Percentiles rank a stretch among this genome's conserved stretches.
phyloP scores from a whole-genome alignment of 164 flowering plant genomes.

The Vitis rotundifolia region DNA sequence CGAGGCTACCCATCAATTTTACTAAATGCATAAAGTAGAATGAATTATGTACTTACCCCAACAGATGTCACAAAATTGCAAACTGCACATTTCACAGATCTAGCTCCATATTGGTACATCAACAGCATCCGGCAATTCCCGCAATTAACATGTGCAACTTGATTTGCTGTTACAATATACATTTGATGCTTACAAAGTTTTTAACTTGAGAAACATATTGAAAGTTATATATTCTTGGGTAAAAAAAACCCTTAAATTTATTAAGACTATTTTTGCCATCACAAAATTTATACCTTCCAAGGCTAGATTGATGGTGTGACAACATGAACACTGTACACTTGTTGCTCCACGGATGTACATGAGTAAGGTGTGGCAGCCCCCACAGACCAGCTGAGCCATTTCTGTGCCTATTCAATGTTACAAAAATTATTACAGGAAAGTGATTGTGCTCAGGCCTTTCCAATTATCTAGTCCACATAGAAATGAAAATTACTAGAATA shows the following conservation, averaged over 20 bases:
- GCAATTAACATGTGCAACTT: constrained; percentile 90
- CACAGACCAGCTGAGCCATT: constrained; percentile 93
- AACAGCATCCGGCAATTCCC: constrained; percentile 83
- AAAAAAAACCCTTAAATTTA: no score
- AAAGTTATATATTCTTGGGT: neutral
- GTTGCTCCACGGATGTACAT: constrained; percentile 96
- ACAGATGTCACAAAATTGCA: constrained; percentile 88
- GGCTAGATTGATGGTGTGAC: constrained; percentile 88
- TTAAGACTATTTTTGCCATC: neutral
- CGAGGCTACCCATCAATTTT: neutral
- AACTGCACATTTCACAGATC: constrained; percentile 91
- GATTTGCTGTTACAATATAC: constrained; percentile 62
- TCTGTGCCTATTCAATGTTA: constrained; percentile 65
- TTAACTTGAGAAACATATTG: neutral
- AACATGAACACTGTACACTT: constrained; percentile 91
- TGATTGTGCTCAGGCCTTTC: no score
- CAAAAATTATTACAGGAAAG: no score
- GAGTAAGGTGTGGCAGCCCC: constrained; percentile 84
- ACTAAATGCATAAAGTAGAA: neutral
- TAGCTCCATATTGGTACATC: constrained; percentile 94
- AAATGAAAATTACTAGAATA: neutral
- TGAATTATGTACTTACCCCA: constrained; percentile 53
- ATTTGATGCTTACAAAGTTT: neutral
- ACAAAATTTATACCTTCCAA: constrained; percentile 56
- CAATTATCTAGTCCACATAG: neutral